Evolutionary conservation across 208 protist species (phyloP), one percentile per base, ranked within the genome.

Genomic region (Novymonas esmeraldas): DNA sequence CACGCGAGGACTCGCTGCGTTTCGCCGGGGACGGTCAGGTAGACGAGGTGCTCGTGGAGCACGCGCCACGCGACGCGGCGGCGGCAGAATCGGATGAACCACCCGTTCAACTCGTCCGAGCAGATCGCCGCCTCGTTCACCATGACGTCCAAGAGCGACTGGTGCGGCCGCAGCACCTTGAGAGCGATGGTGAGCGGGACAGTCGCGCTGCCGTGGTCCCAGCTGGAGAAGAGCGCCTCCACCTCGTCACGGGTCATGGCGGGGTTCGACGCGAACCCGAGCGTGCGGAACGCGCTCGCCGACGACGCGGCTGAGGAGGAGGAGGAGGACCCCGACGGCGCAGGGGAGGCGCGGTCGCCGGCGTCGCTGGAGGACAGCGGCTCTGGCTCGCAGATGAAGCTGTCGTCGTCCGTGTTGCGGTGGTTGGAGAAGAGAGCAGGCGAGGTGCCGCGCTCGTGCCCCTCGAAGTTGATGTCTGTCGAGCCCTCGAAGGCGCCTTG

Each of bases 41-140:
- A 72, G 36, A 95, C 75, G 38, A 95, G 71, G 70, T 95, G 87
- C 49, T 92, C 90, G 61, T 95, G 90, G 46, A 93, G 73, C 31
- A 94, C 84, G 29, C 90, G 87, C 88, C 90, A 95, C 29, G 84
- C 82, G 3, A 94, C 87, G 34, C 87, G 87, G 6, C 78, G 83
- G 14, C 82, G 76, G 60, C 87, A 95, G 76, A 94, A 95, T 59
- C 73, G 76, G 18, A 77, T 85, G 26, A 95, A 73, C 88, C 90
- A 95, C 28, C 56, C 57, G 63, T 95, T 95, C 22, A 92, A 56
- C 36, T 73, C 61, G 24, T 72, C 75, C 3, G 82, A 93, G 33
- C 58, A 64, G 55, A 95, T 85, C n/a, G 83, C 60, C 6, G 75
- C 64, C 59, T 95, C 90, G 68, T 95, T 94, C 49, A 95, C 82